Percentiles rank a stretch among this genome's conserved stretches.
These are phyloP conservation scores for Fusarium compactum DNA, from an alignment of 2,329 filamentous ascomycete genomes.

Conservation along the genomic window DNA sequence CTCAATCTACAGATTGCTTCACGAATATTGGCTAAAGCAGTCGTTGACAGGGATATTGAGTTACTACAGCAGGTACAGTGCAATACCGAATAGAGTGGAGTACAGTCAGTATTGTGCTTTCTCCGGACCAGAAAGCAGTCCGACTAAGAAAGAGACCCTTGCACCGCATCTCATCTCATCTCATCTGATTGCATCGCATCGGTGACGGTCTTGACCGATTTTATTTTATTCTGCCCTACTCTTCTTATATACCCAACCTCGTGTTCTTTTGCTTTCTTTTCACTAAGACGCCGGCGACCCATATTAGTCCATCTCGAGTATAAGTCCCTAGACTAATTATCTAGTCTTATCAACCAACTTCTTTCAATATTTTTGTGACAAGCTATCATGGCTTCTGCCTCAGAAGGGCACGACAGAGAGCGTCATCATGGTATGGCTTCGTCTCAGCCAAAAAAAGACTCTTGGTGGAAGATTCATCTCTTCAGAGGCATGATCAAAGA, in stretches of 20 bases:
- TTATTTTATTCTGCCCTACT: neutral
- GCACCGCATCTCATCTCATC: constrained; percentile 4
- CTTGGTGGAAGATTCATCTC: constrained; percentile 80
- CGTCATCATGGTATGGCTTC: constrained; percentile 8
- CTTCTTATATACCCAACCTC: constrained; percentile 15
- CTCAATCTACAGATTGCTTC: neutral
- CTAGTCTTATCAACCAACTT: neutral
- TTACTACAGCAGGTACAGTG: neutral
- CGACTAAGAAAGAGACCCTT: constrained; percentile 9
- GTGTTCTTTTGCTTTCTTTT: neutral
- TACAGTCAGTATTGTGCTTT: constrained; percentile 4
- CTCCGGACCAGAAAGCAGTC: neutral
- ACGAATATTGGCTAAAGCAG: neutral
- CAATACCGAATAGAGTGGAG: constrained; percentile 16
- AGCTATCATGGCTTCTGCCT: constrained; percentile 25
- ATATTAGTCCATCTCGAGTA: neutral
- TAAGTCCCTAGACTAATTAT: neutral
- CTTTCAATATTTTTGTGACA: neutral
- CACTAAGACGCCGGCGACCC: neutral
- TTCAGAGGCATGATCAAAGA: constrained; percentile 87
- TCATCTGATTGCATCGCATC: neutral
- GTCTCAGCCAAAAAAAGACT: constrained; percentile 20
- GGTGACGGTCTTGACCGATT: constrained; percentile 23
- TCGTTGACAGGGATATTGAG: constrained; percentile 12
- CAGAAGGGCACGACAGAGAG: constrained; percentile 15